phyloP scores from a whole-genome alignment of 495 filamentous ascomycete genomes.

The Tirmania nivea region DNA sequence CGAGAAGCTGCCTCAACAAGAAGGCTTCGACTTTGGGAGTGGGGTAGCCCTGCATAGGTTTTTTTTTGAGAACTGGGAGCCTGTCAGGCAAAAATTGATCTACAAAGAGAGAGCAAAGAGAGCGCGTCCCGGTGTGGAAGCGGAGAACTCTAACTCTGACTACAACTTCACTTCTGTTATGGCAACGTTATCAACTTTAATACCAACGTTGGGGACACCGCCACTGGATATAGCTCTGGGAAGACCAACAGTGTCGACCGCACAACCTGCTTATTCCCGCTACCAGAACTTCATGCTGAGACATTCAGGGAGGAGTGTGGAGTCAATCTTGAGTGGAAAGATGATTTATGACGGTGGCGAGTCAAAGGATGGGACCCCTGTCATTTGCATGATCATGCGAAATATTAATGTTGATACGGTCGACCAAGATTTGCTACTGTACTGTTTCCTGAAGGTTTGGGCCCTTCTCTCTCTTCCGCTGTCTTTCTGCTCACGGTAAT shows the following conservation, averaged over 20 bases:
- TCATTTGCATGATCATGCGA: constrained; percentile 43
- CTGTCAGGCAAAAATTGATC: constrained; percentile 38
- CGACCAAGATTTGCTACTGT: constrained; percentile 38
- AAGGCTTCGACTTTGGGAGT: constrained; percentile 45
- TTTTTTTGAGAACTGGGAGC: constrained; percentile 46
- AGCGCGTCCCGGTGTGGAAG: constrained; percentile 2
- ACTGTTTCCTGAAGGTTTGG: constrained; percentile 37
- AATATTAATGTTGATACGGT: constrained; percentile 38
- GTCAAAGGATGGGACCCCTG: constrained; percentile 42
- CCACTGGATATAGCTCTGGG: constrained; percentile 43
- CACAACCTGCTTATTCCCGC: constrained; percentile 36
- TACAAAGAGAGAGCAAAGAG: constrained; percentile 24
- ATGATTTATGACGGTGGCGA: constrained; percentile 47
- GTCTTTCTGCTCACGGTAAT: too few species aligned
- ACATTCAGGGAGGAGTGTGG: constrained; percentile 38
- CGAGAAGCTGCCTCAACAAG: constrained; percentile 17
- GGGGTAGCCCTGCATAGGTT: constrained; percentile 43
- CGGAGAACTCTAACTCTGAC: constrained; percentile 10
- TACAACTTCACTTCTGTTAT: constrained; percentile 7
- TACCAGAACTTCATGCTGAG: constrained; percentile 50
- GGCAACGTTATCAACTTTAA: constrained; percentile 24
- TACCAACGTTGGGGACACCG: constrained; percentile 39
- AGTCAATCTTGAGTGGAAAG: constrained; percentile 34
- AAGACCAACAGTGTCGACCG: constrained; percentile 34
- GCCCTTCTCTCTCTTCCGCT: too few species aligned